A percentile compares a stretch with the other conserved stretches of the same genome.
Conservation (phyloP, 2,329 filamentous ascomycete species). For the Xylaria sp. region DNA sequence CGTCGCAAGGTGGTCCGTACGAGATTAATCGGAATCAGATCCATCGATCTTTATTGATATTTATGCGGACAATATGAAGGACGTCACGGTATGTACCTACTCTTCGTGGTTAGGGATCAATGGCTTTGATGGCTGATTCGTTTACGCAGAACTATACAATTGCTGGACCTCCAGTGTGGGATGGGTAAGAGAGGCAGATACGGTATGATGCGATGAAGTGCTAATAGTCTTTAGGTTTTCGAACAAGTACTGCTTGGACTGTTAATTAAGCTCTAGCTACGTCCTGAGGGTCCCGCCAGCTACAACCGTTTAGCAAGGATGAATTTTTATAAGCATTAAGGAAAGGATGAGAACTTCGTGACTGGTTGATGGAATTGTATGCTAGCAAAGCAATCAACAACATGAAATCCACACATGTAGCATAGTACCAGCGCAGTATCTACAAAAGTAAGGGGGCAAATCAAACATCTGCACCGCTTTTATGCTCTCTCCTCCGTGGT, state of each 20-base stretch:
- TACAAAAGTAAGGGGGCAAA: neutral
- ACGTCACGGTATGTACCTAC: slow-evolving; percentile 45
- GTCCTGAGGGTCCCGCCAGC: neutral
- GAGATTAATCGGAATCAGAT: slow-evolving; percentile 43
- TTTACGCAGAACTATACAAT: slow-evolving; percentile 51
- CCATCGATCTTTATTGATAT: slow-evolving; percentile 53
- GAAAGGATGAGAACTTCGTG: neutral
- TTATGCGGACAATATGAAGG: slow-evolving; percentile 50
- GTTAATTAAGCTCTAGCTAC: slow-evolving; percentile 5
- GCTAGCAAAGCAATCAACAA: neutral
- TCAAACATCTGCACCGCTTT: slow-evolving; percentile 30
- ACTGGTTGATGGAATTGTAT: neutral
- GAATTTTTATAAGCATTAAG: neutral
- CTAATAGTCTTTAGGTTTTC: slow-evolving; percentile 27
- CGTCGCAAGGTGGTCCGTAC: too few species aligned
- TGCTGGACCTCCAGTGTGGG: slow-evolving; percentile 54
- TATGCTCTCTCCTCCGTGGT: slow-evolving; percentile 42
- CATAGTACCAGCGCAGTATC: neutral
- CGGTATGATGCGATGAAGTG: neutral
- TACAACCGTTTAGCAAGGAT: neutral
- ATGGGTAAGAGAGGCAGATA: slow-evolving; percentile 45
- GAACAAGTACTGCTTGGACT: slow-evolving; percentile 39
- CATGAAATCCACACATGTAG: neutral
- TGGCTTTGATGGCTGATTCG: neutral
- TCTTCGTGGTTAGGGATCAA: too few species aligned